Evolutionary conservation across 2,329 filamentous ascomycete genomes (phyloP).

Genomic region (Hypoxylon sp.): DNA sequence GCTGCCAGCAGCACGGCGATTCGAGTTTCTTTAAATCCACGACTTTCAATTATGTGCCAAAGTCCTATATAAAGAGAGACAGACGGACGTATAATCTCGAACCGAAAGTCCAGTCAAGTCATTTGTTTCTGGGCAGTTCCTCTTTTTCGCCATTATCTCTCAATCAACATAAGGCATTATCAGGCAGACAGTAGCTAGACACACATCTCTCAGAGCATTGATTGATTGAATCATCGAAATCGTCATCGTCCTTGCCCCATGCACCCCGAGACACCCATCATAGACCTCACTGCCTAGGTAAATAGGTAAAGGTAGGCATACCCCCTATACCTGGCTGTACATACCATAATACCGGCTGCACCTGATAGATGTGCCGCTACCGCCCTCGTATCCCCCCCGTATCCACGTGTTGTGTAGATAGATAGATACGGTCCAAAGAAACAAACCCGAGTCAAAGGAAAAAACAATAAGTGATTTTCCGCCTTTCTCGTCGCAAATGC

Average conservation of each 20-base stretch:
- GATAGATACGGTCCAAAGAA: slow-evolving; percentile 32
- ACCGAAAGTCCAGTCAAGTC: slow-evolving; percentile 22
- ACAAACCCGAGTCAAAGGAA: slow-evolving; percentile 12
- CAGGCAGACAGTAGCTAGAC: slow-evolving; percentile 5
- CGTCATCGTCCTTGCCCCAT: slow-evolving; percentile 24
- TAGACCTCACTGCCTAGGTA: slow-evolving; percentile 4
- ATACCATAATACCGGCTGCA: neutral
- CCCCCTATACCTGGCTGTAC: slow-evolving; percentile 4
- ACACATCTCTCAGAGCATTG: slow-evolving; percentile 11
- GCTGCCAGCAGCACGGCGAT: neutral
- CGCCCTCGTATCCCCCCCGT: slow-evolving; percentile 9
- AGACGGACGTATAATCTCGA: slow-evolving; percentile 26
- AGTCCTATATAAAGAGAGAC: slow-evolving; percentile 39
- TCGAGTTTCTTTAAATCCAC: slow-evolving; percentile 2
- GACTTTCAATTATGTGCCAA: slow-evolving; percentile 36
- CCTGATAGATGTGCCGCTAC: slow-evolving; percentile 9
- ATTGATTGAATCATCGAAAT: slow-evolving; percentile 23
- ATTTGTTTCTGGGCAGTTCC: slow-evolving; percentile 1
- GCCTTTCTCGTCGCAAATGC: slow-evolving; percentile 44
- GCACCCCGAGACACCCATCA: neutral
- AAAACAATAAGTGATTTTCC: slow-evolving; percentile 32
- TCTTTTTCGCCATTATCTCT: slow-evolving; percentile 8
- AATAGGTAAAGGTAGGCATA: slow-evolving; percentile 3
- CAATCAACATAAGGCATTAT: slow-evolving; percentile 18
- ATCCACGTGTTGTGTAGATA: slow-evolving; percentile 10